Base-by-base conservation (phyloP, 805 yeast genomes). In the Cyberlindnera suaveolens region DNA sequence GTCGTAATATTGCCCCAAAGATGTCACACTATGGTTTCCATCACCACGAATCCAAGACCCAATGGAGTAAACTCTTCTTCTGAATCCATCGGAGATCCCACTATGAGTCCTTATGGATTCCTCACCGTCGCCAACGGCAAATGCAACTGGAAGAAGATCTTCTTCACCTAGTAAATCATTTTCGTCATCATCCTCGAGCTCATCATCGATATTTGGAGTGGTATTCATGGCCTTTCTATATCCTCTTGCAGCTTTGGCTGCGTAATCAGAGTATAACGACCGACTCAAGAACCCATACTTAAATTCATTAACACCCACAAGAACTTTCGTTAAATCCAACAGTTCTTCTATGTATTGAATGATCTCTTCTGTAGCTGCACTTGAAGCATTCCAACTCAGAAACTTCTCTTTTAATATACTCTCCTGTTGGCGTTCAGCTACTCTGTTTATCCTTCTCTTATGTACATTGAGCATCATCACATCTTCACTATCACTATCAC, bases 311-410 rank as follows among this genome's bases (percentile, higher is more conserved):
- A 69, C 72, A 20, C 80, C 80, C 23, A 71, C 74, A 5, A 74
- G 51, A 4, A 67, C 50, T 44, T 68, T 71, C 0, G 71, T 61
- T 27, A 74, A 45, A 38, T 62, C 66, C 6, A 68, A 44, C 11
- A 75, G 54, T 47, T 72, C 77, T 46, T 75, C 79, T 23, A 71
- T 62, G 48, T 71, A 74, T 38, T 68, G 74, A 35, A 74, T 71
- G 31, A 75, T 62, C 47, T 75, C 78, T 46, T 71, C 77, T 3
- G 70, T 54, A 0, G 77, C 75, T 3, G 74, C 67, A 44, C 68
- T 67, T 2, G 75, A 59, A 2, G 79, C 79, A 51, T 71, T 74
- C 80, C 80, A 75, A 42, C 72, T 64, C 49, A 75, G 54, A 43
- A 70, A 64, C 46, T 65, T 63, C 44, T 68, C 69, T 43, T 65